Evolutionary conservation across 2,329 filamentous ascomycete species (phyloP).

Genomic region (Colletotrichum orchidophilum): DNA sequence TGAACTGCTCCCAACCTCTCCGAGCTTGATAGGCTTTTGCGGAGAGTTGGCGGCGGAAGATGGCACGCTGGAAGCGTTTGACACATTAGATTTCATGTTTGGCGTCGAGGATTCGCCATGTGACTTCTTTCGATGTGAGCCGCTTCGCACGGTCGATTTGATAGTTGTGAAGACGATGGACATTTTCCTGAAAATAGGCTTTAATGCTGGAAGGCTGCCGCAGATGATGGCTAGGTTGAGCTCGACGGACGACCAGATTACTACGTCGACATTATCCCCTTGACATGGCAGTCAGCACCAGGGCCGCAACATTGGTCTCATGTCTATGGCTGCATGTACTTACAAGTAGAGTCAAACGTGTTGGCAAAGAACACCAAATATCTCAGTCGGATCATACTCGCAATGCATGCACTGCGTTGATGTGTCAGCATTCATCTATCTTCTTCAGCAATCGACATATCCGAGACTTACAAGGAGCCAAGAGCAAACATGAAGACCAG

Average conservation of each 20-base stretch:
- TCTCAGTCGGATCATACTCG: constrained; percentile 33
- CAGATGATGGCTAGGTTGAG: constrained; percentile 49
- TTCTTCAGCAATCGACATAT: accelerated
- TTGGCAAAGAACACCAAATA: constrained; percentile 30
- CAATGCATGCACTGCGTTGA: constrained; percentile 31
- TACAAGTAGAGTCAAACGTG: constrained; percentile 23
- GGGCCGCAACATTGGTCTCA: no score
- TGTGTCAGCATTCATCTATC: not conserved
- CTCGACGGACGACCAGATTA: constrained; percentile 45
- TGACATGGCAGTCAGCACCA: not conserved
- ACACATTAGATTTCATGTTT: no score
- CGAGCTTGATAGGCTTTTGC: not conserved
- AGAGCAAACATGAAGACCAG: constrained; percentile 32
- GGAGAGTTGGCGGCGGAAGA: not conserved
- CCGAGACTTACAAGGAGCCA: constrained; percentile 30
- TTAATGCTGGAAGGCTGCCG: constrained; percentile 52
- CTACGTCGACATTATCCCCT: constrained; percentile 42
- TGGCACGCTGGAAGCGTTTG: not conserved
- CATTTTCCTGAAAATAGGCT: constrained; percentile 42
- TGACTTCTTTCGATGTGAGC: no score
- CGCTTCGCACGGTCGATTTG: not conserved
- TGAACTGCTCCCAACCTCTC: not conserved
- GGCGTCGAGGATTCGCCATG: not conserved
- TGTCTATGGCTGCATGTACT: not conserved
- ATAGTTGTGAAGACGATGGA: not conserved